Conservation (phyloP, 2,329 filamentous ascomycete genomes). For the Trichophaea hybrida region DNA sequence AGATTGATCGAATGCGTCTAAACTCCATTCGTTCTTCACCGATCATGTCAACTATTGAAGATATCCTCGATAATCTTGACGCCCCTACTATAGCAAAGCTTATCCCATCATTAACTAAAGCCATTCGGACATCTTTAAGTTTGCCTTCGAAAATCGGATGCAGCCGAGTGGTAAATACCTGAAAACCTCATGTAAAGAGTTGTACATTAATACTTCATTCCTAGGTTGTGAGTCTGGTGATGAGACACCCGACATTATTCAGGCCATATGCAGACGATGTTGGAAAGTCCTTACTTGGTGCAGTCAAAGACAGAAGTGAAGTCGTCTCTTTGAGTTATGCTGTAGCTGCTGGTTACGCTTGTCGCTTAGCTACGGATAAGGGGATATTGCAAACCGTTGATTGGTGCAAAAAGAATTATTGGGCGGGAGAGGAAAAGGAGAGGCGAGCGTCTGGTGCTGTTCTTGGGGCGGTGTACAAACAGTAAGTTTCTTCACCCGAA, state of each 20-base stretch:
- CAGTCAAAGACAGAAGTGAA: constrained; percentile 81
- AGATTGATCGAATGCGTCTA: constrained; percentile 71
- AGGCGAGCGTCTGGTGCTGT: constrained; percentile 47
- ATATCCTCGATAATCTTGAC: constrained; percentile 73
- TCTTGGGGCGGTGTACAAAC: constrained; percentile 67
- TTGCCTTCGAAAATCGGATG: constrained; percentile 91
- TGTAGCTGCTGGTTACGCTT: constrained; percentile 69
- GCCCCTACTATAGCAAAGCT: constrained; percentile 61
- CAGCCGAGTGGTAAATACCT: constrained; percentile 45
- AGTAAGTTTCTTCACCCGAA: constrained; percentile 19
- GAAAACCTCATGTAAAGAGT: too few relatives aligned
- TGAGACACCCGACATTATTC: constrained; percentile 62
- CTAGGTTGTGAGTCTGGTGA: constrained; percentile 60
- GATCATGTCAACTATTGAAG: constrained; percentile 81
- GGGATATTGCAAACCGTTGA: constrained; percentile 40
- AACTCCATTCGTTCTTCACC: constrained; percentile 72
- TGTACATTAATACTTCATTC: too few relatives aligned
- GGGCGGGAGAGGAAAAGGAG: constrained; percentile 47
- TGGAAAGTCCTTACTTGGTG: constrained; percentile 61
- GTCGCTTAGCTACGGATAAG: constrained; percentile 43
- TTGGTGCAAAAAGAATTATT: constrained; percentile 55
- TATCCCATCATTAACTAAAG: constrained; percentile 55
- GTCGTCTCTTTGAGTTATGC: constrained; percentile 86
- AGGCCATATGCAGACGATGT: constrained; percentile 61
- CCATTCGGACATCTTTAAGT: constrained; percentile 74